Conservation (phyloP, 768 basidiomycete species). For the Psilocybe cyanescens region DNA sequence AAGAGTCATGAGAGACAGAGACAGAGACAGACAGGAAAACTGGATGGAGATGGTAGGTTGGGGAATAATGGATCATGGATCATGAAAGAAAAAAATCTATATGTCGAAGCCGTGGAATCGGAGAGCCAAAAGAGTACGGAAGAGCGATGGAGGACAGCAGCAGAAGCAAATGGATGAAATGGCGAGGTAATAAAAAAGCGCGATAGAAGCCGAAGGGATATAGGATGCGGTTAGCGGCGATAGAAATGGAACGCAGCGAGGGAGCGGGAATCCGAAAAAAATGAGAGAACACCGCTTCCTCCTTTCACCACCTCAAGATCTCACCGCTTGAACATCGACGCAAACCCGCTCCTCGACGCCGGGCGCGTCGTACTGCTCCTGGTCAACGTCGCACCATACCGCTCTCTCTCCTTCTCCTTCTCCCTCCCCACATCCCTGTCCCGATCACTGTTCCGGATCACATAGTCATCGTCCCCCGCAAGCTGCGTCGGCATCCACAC, state of each 20-base stretch:
- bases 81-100: constrained; percentile 2
- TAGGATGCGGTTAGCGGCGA: not conserved
- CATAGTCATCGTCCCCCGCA: constrained; percentile 2
- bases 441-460: not conserved
- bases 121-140: not conserved
- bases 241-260: too few relatives aligned
- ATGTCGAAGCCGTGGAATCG: not conserved
- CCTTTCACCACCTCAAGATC: not conserved
- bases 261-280: too few relatives aligned
- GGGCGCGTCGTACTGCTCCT: not conserved
- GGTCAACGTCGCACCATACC: not conserved
- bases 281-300: too few relatives aligned
- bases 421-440: not conserved
- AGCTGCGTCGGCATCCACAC: constrained; percentile 1
- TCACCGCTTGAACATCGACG: not conserved
- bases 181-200: not conserved
- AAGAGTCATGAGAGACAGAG: not conserved
- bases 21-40: constrained; percentile 4
- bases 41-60: constrained; percentile 10
- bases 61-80: constrained; percentile 11
- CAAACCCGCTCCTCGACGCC: constrained; percentile 1
- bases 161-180: constrained; percentile 5
- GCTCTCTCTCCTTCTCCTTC: not conserved
- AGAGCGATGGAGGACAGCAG: not conserved
- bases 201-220: not conserved